A percentile compares a stretch with the other conserved stretches of the same genome.
Conservation (phyloP, 73 alveolate genomes). For the Tetrahymena elliotti region DNA sequence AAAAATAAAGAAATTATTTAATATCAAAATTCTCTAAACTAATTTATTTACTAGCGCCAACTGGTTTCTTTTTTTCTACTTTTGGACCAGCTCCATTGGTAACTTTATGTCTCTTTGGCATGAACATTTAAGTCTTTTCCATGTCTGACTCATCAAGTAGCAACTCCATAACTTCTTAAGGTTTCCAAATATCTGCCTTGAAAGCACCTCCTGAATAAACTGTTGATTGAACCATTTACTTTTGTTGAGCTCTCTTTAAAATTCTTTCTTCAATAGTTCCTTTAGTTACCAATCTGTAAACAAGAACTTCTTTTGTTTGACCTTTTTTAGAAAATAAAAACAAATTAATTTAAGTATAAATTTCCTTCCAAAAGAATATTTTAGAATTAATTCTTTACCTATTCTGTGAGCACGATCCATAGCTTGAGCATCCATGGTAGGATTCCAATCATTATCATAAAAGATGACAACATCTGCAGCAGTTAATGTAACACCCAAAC, state of each 20-base stretch:
- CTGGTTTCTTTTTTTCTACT: background rate
- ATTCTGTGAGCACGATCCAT: constrained; percentile 98
- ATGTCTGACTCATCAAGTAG: constrained; percentile 73
- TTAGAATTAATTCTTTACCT: constrained; percentile 43
- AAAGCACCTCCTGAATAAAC: constrained; percentile 98
- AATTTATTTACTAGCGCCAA: background rate
- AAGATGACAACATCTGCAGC: constrained; percentile 98
- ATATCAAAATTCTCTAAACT: background rate
- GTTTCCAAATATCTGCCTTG: constrained; percentile 94
- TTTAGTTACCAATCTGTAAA: constrained; percentile 88
- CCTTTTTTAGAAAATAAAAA: background rate
- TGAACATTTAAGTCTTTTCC: constrained; percentile 14
- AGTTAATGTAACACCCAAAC: constrained; percentile 94
- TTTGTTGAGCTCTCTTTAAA: constrained; percentile 93
- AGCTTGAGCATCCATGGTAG: constrained; percentile 99
- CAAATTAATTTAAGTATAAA: background rate
- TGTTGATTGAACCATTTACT: constrained; percentile 93
- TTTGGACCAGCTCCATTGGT: background rate
- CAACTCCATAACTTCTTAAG: constrained; percentile 88
- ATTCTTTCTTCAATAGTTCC: constrained; percentile 97
- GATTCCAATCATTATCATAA: constrained; percentile 99
- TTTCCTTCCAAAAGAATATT: background rate
- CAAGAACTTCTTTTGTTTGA: constrained; percentile 91
- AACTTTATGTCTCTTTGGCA: background rate
- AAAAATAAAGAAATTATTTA: background rate